phyloP scores from a whole-genome alignment of 164 flowering plant genomes.

The Chimonanthus praecox region DNA sequence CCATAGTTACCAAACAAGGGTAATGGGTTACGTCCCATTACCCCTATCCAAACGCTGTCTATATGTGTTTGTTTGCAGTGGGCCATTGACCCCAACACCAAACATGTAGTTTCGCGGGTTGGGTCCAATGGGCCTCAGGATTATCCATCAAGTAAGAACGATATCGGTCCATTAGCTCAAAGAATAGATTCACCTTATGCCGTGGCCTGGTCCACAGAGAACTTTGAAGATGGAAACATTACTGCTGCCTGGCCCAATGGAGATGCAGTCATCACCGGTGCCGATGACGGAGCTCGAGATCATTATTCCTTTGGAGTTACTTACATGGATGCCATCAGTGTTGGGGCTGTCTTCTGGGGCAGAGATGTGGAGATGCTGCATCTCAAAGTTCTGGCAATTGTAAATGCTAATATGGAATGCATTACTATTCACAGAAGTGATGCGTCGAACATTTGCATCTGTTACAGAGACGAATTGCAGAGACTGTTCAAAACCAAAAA shows the following conservation, averaged over 20 bases:
- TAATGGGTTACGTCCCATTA: too few species aligned
- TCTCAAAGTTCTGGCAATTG: conserved; percentile 38
- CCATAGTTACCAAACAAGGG: too few species aligned
- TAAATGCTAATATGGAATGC: conserved; percentile 54
- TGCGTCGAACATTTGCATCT: conserved; percentile 28
- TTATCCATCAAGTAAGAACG: too few species aligned
- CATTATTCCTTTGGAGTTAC: conserved; percentile 30
- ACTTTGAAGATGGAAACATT: conserved; percentile 32
- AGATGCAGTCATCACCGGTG: conserved; percentile 70
- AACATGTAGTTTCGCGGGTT: too few species aligned
- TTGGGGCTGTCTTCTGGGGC: conserved; percentile 55
- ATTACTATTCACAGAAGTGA: conserved; percentile 58
- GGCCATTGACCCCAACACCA: too few species aligned
- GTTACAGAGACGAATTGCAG: conserved; percentile 46
- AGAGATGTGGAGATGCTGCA: conserved; percentile 31
- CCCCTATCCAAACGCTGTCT: too few species aligned
- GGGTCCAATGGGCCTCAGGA: too few species aligned
- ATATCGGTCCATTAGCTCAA: too few species aligned
- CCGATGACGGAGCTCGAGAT: conserved; percentile 33
- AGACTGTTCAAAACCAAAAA: conserved; percentile 23
- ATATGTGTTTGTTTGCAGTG: too few species aligned
- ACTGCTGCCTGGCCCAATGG: conserved; percentile 56
- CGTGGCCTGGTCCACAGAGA: conserved; percentile 74
- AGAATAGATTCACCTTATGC: conserved; percentile 40
- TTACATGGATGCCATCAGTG: conserved; percentile 71